Percentiles rank a stretch among this genome's conserved stretches.
These are phyloP conservation scores for Saraca asoca DNA, from an alignment of 331 rosid species.

Conservation along the genomic window DNA sequence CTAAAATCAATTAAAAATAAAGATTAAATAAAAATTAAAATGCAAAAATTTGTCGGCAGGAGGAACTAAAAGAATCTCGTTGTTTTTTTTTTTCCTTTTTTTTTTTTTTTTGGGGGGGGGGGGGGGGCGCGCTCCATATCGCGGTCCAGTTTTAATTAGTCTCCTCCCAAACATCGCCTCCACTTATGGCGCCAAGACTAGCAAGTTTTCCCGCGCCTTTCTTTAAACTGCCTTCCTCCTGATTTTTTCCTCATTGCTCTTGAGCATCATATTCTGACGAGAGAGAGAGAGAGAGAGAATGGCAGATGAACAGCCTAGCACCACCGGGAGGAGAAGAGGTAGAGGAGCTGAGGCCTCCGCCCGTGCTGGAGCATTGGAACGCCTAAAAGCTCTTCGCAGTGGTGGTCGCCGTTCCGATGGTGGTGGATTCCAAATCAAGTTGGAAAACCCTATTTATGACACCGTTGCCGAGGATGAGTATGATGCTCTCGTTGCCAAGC, in stretches of 20 bases:
- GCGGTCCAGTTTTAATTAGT: too few species aligned
- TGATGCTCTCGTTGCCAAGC: conserved; percentile 76
- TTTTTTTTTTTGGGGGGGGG: too few species aligned
- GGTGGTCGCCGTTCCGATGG: conserved; percentile 69
- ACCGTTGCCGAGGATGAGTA: conserved; percentile 77
- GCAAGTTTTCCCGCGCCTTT: conserved; percentile 33
- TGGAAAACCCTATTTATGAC: conserved; percentile 77
- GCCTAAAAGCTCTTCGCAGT: conserved; percentile 58
- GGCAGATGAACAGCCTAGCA: conserved; percentile 60
- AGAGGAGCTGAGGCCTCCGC: conserved; percentile 63
- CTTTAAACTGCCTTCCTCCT: conserved; percentile 10
- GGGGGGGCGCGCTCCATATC: too few species aligned
- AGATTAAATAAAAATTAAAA: too few species aligned
- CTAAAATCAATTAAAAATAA: too few species aligned
- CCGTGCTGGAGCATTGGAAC: conserved; percentile 70
- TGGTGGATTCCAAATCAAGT: conserved; percentile 61
- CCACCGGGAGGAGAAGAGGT: conserved; percentile 52
- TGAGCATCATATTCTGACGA: background rate
- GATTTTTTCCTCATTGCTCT: background rate
- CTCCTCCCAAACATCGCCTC: background rate
- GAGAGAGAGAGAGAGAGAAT: conserved; percentile 32
- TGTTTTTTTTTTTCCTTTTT: too few species aligned
- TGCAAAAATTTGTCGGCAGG: too few species aligned
- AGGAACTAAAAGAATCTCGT: too few species aligned
- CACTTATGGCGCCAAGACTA: conserved; percentile 43